Evolutionary conservation across 176 grass and related monocot species (phyloP), one percentile per base, ranked within the genome.

Genomic region (Hyparrhenia diplandra): DNA sequence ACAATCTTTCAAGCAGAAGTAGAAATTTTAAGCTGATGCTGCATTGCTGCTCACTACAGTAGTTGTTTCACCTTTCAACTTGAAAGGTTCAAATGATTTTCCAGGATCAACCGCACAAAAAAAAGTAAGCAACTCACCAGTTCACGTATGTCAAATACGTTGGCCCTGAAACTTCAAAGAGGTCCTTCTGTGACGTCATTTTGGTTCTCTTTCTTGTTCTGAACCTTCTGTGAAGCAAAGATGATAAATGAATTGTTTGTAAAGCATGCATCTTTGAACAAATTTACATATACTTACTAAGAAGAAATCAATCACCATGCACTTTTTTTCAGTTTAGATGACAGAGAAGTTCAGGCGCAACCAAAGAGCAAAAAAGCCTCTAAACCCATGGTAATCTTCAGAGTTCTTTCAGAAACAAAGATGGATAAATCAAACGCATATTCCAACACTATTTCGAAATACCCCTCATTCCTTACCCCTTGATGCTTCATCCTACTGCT

Each of bases 111-210:
- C 69, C n/a, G n/a, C n/a, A n/a, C 46, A 58, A 2, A 70, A 75
- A 59, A 25, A 81, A 12, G 8, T 32, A 7, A 63, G 10, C 13
- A 77, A 80, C 64, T 77, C 84, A 92, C 93, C 89, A 95, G 20
- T 92, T 85, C 64, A 95, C 64, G 23, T 71, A 75, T 51, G 82
- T 85, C 36, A 95, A 72, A 77, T 88, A 54, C 24, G 60, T 75
- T 73, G 93, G 93, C 0, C 90, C 93, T 72, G 93, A 88, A 58
- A 76, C 73, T 59, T 85, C 84, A 60, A 95, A 92, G 40, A 87
- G 30, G 57, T 95, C 87, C 74, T 85, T 87, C 46, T 83, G 66
- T 23, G 89, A 94, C 31, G 80, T 41, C 86, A 80, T 89, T 85
- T 85, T 59, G 62, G 25, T 61, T n/a, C n/a, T 40, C 10, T 24